phyloP scores from a whole-genome alignment of 2,329 filamentous ascomycete species.

The Neonectria punicea region DNA sequence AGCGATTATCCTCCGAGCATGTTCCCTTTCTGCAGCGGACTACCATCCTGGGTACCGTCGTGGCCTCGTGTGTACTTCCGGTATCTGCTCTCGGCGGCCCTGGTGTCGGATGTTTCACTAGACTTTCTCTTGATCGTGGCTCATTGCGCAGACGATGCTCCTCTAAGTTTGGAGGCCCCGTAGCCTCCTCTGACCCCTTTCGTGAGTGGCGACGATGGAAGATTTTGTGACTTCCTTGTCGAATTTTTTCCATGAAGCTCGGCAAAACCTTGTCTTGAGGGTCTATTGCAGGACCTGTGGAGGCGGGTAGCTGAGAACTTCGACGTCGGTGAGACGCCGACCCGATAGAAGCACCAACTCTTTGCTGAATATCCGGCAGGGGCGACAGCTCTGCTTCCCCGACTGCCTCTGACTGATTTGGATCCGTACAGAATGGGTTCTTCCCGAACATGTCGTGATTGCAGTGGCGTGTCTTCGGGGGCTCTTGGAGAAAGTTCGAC shows the following conservation, averaged over 20 bases:
- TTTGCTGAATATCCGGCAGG: constrained; percentile 25
- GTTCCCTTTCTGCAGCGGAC: constrained; percentile 27
- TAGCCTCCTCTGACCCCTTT: constrained; percentile 20
- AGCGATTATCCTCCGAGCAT: constrained; percentile 49
- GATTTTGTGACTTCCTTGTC: constrained; percentile 40
- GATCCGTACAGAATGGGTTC: constrained; percentile 35
- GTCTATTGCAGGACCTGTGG: constrained; percentile 16
- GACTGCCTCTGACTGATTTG: constrained; percentile 6
- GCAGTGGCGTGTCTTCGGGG: constrained; percentile 22
- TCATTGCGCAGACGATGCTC: neutral
- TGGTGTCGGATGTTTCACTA: constrained; percentile 29
- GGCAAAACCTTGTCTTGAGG: constrained; percentile 32
- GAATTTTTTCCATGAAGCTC: constrained; percentile 44
- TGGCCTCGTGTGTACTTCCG: constrained; percentile 38
- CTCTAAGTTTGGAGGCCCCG: constrained; percentile 4
- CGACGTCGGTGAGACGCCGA: constrained; percentile 41
- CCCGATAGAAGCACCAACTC: constrained; percentile 38
- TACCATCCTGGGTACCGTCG: constrained; percentile 34
- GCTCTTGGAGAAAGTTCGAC: constrained; percentile 23
- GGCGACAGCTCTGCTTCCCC: constrained; percentile 1
- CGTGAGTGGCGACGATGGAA: constrained; percentile 38
- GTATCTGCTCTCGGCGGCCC: constrained; percentile 32
- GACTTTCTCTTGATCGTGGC: constrained; percentile 36
- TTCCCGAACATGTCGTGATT: constrained; percentile 36
- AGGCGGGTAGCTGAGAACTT: constrained; percentile 34